Base-by-base conservation (phyloP, 2,329 filamentous ascomycete species). In the Drechslera avenae region DNA sequence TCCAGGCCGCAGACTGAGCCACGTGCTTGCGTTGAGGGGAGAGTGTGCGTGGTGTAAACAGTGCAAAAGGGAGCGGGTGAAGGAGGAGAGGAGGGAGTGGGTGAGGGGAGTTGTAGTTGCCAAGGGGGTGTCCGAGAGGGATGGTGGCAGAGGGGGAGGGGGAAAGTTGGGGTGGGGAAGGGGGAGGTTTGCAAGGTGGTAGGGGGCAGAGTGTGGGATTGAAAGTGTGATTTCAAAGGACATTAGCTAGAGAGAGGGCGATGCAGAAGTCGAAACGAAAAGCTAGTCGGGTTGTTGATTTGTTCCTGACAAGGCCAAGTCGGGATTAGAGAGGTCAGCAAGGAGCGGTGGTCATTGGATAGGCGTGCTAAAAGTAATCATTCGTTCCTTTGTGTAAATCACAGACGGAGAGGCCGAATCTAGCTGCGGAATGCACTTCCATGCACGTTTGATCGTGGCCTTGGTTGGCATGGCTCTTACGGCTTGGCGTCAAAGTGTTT, bases 41-140 rank as follows among this genome's bases (percentile, higher is more conserved):
- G 30, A 42, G 17, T 71, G 66, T 52, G 21, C 23, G 16, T 64
- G 64, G 63, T 69, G 68, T 46, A 23, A 8, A 35, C 36, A 61
- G 37, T 51, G 44, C 46, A 16, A 43, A 39, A 46, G 45, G 39
- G 50, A 37, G 34, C 31, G 16, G 32, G 49, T 47, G 36, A 50
- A 56, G 54, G 50, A 50, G 19, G 43, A 52, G 39, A 43, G 51
- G 42, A 51, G 47, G 50, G 56, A 51, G 10, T 28, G 17, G 36
- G 39, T 32, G 12, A 41, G 21, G 37, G 14, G 45, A 36, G 42
- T 33, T 28, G 23, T 28, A 43, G 23, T 28, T 6, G 32, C 18
- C 16, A 16, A 13, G 33, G 17, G 18, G 5, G 9, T 17, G 48
- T 36, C 23, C 8, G 21, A 23, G 21, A 4, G 21, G 21, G 9